Base-by-base conservation (phyloP, 148 eudicot species). In the Agrostemma githago region DNA sequence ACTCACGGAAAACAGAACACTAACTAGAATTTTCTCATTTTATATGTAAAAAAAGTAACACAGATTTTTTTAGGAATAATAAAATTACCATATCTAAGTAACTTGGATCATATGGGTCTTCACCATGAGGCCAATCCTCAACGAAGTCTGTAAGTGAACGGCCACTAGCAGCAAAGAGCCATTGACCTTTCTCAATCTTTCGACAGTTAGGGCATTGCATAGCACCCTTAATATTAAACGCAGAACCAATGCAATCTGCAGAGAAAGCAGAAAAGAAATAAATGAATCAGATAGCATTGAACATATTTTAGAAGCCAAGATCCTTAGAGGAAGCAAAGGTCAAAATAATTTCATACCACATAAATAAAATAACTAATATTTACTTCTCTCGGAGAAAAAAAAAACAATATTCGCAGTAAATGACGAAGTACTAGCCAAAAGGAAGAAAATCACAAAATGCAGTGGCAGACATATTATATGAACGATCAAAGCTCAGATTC, bases 191-290 rank as follows among this genome's bases (percentile, higher is more conserved):
- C 86, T 96, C 99, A 79, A 90, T 80, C 82, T 96, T 88, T 63
- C 99, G 90, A 81, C 99, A 96, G 79, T 96, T 96, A 63, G 99
- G 99, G 81, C 99, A 96, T 82, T 90, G 96, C 99, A 96, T 96
- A 51, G 84, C 89, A 78, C 99, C 99, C 84, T 92, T 96, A 44
- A 80, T 71, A 72, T 96, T 96, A 78, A 96, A 96, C 8, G 99
- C 99, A 38, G 99, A 96, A 76, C 99, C 99, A 77, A 96, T 96
- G 86, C 99, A 96, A 88, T 96, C 99, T 96, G 91, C 63, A 81
- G 16, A 71, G 5, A 73, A 53, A 9, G 54, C 71, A 78, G 16
- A 21, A 71, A 9, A 12, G 66, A 48, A 9, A 51, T 51, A 51
- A 10, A 26, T 26, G 34, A 26, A 26, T 26, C 34, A 26, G 34